These are phyloP conservation scores for Trametes cubensis DNA, from an alignment of 768 basidiomycete species.

Conservation along the genomic window DNA sequence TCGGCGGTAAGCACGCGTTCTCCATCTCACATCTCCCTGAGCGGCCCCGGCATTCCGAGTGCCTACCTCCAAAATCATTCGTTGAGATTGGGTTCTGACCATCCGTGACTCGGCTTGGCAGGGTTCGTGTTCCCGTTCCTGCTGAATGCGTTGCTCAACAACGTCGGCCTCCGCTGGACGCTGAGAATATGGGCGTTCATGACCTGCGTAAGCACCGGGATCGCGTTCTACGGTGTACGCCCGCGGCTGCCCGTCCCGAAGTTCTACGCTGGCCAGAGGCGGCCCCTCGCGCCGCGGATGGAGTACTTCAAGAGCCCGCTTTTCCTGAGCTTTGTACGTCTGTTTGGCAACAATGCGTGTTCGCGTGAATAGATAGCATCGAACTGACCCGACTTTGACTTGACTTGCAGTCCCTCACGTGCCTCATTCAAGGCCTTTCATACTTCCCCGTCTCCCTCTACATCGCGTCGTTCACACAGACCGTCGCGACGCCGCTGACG, in stretches of 20 bases:
- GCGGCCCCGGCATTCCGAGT: not conserved
- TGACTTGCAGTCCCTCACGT: constrained; percentile 21
- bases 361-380: too few relatives aligned
- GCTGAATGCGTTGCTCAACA: constrained; percentile 25
- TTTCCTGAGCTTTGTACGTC: constrained; percentile 29
- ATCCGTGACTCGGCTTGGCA: not conserved
- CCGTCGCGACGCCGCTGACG: constrained; percentile 26
- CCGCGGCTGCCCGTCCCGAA: constrained; percentile 29
- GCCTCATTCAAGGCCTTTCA: constrained; percentile 29
- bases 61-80: too few relatives aligned
- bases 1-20: constrained; percentile 19
- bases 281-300: constrained; percentile 25
- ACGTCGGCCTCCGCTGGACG: constrained; percentile 27
- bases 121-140: constrained; percentile 30
- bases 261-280: constrained; percentile 17
- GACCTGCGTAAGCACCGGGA: constrained; percentile 21
- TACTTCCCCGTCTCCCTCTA: constrained; percentile 34
- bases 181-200: constrained; percentile 27
- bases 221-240: constrained; percentile 23
- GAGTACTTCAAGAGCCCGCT: constrained; percentile 25
- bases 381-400: not conserved
- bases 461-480: constrained; percentile 30
- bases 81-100: too few relatives aligned
- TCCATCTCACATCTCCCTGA: not conserved
- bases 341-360: too few relatives aligned